These are phyloP conservation scores for Coprinopsis cinerea DNA, from an alignment of 768 basidiomycete genomes.

Conservation along the genomic window DNA sequence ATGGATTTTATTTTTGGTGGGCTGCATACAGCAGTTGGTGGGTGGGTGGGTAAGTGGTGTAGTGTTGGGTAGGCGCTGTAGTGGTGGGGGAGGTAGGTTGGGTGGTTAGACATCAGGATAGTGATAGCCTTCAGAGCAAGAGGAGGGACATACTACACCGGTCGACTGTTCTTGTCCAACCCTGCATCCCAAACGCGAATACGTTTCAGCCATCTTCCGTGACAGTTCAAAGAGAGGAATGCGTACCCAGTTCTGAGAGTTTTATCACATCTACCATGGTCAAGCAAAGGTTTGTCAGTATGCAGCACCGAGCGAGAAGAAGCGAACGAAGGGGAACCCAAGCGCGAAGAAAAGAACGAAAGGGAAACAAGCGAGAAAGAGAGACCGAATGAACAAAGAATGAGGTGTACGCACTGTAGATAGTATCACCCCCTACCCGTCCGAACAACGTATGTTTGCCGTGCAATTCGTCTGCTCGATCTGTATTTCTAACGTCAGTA, in stretches of 20 bases:
- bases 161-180: slow-evolving; percentile 66
- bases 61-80: too few species aligned
- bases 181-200: too few species aligned
- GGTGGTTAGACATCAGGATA: slow-evolving; percentile 2
- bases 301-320: neutral
- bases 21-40: too few species aligned
- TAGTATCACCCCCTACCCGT: slow-evolving; percentile 79
- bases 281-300: slow-evolving; percentile 5
- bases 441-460: slow-evolving; percentile 95
- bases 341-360: too few species aligned
- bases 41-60: too few species aligned
- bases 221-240: neutral
- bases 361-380: neutral
- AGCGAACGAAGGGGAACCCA: too few species aligned
- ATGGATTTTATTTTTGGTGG: slow-evolving; percentile 88
- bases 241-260: slow-evolving; percentile 82
- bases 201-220: slow-evolving; percentile 1
- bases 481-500: slow-evolving; percentile 45
- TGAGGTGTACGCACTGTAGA: slow-evolving; percentile 67
- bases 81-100: too few species aligned
- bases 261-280: slow-evolving; percentile 92
- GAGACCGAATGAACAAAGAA: neutral
- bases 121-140: neutral
- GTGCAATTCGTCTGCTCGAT: slow-evolving; percentile 87
- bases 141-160: slow-evolving; percentile 62